Evolutionary conservation across 345 rosid species (phyloP).

Genomic region (Corymbia maculata): DNA sequence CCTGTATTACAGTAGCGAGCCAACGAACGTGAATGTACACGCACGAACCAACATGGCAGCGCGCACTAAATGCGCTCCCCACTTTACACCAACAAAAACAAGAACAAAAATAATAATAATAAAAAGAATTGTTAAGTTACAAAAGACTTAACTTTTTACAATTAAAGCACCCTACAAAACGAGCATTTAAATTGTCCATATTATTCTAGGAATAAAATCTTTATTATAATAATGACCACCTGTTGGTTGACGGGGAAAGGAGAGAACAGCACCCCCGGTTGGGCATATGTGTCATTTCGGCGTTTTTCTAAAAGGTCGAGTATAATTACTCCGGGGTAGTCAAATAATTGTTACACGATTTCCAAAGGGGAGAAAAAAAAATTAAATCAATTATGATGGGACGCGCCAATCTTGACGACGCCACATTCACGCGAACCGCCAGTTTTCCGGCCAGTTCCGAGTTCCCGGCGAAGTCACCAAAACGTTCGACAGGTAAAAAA

Average conservation of each 20-base stretch:
- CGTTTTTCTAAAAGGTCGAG: conserved; percentile 24
- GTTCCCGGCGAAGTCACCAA: neutral
- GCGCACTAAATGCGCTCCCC: neutral
- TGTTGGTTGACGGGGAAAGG: neutral
- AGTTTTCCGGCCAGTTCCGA: neutral
- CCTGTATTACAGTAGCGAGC: neutral
- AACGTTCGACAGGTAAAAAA: neutral
- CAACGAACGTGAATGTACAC: neutral
- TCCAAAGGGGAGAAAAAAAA: neutral
- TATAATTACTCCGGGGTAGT: neutral
- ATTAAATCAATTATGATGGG: neutral
- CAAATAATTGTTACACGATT: conserved; percentile 1
- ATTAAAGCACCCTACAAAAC: neutral
- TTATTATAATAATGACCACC: neutral
- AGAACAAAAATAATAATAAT: no score
- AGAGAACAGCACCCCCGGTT: neutral
- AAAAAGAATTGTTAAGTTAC: neutral
- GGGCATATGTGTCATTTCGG: neutral
- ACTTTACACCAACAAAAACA: neutral
- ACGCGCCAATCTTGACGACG: neutral
- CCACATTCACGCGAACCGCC: neutral
- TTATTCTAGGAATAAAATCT: neutral
- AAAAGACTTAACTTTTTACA: neutral
- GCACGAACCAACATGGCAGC: neutral
- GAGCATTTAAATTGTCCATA: neutral